Percentiles rank a stretch among this genome's conserved stretches.
phyloP scores from a whole-genome alignment of 805 yeast species.

The Candida manassasensis region DNA sequence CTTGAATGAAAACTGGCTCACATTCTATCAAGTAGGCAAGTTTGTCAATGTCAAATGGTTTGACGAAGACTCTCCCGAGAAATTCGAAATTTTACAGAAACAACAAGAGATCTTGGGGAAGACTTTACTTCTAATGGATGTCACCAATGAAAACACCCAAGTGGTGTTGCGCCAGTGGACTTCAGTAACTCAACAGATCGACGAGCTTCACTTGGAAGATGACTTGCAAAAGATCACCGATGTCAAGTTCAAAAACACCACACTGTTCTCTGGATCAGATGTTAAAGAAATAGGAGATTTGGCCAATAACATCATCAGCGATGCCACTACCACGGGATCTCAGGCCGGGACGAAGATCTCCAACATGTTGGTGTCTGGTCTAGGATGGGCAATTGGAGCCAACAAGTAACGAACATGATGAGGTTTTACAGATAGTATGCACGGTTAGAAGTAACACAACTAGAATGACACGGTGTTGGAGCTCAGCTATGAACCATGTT shows the following conservation, averaged over 20 bases:
- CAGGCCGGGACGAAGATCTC: slow-evolving; percentile 45
- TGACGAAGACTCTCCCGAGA: slow-evolving; percentile 16
- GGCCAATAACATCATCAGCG: slow-evolving; percentile 25
- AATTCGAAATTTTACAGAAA: slow-evolving; percentile 26
- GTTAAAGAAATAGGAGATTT: slow-evolving; percentile 13
- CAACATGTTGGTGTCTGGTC: slow-evolving; percentile 47
- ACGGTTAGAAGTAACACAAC: no score
- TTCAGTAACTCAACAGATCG: slow-evolving; percentile 35
- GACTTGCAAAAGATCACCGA: slow-evolving; percentile 1
- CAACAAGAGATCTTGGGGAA: slow-evolving; percentile 55
- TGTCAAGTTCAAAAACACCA: slow-evolving; percentile 1
- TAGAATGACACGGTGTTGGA: no score
- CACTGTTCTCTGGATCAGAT: not conserved
- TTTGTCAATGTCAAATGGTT: slow-evolving; percentile 27
- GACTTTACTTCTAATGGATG: slow-evolving; percentile 34
- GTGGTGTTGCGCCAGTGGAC: slow-evolving; percentile 64
- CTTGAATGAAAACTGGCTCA: slow-evolving; percentile 53
- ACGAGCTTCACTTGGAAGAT: slow-evolving; percentile 11
- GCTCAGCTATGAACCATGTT: no score
- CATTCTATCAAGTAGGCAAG: slow-evolving; percentile 72
- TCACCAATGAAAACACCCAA: slow-evolving; percentile 51
- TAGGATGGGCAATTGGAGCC: slow-evolving; percentile 66
- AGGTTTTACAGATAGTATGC: no score
- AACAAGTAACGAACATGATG: no score
- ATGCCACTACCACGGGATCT: slow-evolving; percentile 26